These are phyloP conservation scores for Emericellopsis atlantica DNA, from an alignment of 2,329 filamentous ascomycete genomes.

Conservation along the genomic window DNA sequence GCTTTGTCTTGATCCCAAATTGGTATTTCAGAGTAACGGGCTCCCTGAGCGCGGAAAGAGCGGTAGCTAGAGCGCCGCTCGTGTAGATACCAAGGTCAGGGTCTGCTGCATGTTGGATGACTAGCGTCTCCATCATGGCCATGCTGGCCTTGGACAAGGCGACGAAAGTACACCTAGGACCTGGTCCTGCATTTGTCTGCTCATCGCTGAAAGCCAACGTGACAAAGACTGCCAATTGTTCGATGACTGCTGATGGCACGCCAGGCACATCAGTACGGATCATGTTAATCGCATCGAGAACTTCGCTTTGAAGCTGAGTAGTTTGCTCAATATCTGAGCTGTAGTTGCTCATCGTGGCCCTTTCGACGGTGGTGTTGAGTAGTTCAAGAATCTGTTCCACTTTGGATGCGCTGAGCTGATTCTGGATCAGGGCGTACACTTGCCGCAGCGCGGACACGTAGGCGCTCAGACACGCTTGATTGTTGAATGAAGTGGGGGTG, in stretches of 20 bases:
- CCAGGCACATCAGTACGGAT: constrained; percentile 53
- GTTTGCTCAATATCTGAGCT: constrained; percentile 60
- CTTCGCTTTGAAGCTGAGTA: constrained; percentile 59
- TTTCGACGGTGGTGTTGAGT: constrained; percentile 57
- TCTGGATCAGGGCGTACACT: constrained; percentile 63
- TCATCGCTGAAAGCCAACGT: constrained; percentile 51
- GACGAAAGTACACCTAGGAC: constrained; percentile 63
- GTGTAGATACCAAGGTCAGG: constrained; percentile 48
- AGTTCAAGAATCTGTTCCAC: constrained; percentile 59
- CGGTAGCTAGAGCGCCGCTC: constrained; percentile 51
- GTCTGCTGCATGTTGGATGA: constrained; percentile 46
- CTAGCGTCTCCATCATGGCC: constrained; percentile 49
- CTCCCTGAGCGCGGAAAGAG: constrained; percentile 53
- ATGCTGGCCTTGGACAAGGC: constrained; percentile 80
- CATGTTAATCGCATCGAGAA: constrained; percentile 54
- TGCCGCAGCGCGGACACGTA: constrained; percentile 68
- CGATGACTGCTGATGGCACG: constrained; percentile 55
- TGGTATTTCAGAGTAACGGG: constrained; percentile 72
- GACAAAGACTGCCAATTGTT: constrained; percentile 57
- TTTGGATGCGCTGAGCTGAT: constrained; percentile 46
- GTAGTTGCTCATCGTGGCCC: constrained; percentile 55
- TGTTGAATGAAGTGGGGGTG: constrained; percentile 36
- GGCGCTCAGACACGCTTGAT: constrained; percentile 74
- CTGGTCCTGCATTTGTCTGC: constrained; percentile 14
- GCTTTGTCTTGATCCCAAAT: constrained; percentile 60